phyloP scores from a whole-genome alignment of 495 filamentous ascomycete genomes.

The Neurospora discreta region DNA sequence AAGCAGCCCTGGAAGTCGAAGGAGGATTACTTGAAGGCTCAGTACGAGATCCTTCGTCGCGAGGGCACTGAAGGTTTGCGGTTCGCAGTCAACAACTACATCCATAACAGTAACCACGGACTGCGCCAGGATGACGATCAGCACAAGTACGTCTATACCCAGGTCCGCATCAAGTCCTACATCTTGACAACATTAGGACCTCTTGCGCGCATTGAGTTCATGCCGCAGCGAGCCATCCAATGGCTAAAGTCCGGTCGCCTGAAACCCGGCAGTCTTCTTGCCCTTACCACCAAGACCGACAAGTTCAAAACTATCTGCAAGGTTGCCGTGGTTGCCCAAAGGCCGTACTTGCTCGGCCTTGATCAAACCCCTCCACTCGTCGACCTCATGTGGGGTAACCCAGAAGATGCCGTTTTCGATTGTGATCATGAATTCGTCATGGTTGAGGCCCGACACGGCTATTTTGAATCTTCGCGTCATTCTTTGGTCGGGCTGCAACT shows the following conservation, averaged over 20 bases:
- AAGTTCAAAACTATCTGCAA: constrained; percentile 54
- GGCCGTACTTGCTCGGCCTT: constrained; percentile 46
- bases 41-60: constrained; percentile 57
- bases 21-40: constrained; percentile 45
- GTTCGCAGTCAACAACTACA: constrained; percentile 36
- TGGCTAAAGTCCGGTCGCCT: constrained; percentile 73
- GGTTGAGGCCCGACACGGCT: constrained; percentile 60
- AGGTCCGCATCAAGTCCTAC: constrained; percentile 58
- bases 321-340: constrained; percentile 62
- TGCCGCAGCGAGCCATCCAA: constrained; percentile 52
- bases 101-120: not conserved
- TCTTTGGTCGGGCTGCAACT: constrained; percentile 64
- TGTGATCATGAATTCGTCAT: constrained; percentile 62
- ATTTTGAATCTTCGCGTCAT: constrained; percentile 65
- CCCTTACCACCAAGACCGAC: constrained; percentile 53
- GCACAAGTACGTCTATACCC: constrained; percentile 56
- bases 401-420: constrained; percentile 53
- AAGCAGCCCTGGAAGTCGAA: constrained; percentile 31
- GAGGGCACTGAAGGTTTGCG: constrained; percentile 51
- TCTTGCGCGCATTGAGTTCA: constrained; percentile 60
- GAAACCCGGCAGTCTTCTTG: constrained; percentile 58
- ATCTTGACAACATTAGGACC: constrained; percentile 52
- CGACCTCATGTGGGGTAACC: constrained; percentile 59
- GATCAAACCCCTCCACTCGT: constrained; percentile 58
- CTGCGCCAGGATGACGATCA: constrained; percentile 33